Conservation (phyloP, 1,284 basidiomycete genomes). For the Meripilus lineatus region DNA sequence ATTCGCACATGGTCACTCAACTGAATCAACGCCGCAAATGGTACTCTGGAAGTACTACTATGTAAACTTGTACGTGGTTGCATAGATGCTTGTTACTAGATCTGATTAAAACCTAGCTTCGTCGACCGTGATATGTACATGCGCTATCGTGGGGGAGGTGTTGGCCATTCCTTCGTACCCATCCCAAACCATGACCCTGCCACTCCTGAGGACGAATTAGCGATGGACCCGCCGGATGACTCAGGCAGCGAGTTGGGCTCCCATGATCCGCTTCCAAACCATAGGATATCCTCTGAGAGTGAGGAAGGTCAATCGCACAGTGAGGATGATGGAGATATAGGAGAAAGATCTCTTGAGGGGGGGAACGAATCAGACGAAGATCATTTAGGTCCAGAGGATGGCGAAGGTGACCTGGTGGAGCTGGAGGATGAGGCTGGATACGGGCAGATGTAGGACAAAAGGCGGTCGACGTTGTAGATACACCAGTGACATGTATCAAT, state of each 20-base stretch:
- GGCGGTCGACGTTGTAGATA: too few relatives aligned
- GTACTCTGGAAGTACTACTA: conserved; percentile 2
- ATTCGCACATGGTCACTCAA: conserved; percentile 1
- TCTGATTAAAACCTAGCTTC: background rate
- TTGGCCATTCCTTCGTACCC: background rate
- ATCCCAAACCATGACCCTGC: background rate
- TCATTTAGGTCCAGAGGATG: background rate
- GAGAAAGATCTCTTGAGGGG: too few relatives aligned
- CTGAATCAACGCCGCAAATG: background rate
- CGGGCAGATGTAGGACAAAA: too few relatives aligned
- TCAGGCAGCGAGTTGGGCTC: background rate
- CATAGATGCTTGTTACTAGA: background rate
- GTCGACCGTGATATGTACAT: conserved; percentile 6
- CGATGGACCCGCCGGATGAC: background rate
- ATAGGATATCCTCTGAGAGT: background rate
- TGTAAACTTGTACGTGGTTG: conserved; percentile 4
- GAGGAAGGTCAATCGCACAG: background rate
- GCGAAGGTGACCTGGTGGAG: background rate
- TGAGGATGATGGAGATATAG: background rate
- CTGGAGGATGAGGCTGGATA: too few relatives aligned
- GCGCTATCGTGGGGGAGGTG: conserved; percentile 1
- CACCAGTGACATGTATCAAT: too few relatives aligned
- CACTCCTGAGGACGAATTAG: background rate
- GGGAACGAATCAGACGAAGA: too few relatives aligned
- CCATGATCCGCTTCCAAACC: background rate